Percentiles rank a stretch among this genome's conserved stretches.
Evolutionary conservation across 352 stramenopile species (phyloP).

Genomic region (Pilasporangium apinafurcum): DNA sequence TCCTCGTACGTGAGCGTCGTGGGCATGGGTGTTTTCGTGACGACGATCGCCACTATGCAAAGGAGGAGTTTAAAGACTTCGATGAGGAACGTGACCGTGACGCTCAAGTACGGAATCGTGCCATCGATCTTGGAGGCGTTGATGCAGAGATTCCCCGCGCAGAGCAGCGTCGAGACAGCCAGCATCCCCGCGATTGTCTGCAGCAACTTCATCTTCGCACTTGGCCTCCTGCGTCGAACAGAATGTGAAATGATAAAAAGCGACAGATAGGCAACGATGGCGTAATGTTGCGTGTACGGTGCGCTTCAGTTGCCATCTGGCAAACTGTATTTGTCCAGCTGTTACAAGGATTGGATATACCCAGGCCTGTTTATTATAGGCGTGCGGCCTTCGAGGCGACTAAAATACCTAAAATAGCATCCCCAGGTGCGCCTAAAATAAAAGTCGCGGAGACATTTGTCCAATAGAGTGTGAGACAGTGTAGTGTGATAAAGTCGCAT

Average conservation of each 20-base stretch:
- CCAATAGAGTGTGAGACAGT: no score
- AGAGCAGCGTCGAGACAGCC: conserved; percentile 58
- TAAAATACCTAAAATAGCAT: no score
- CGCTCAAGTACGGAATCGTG: conserved; percentile 76
- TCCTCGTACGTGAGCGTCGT: conserved; percentile 42
- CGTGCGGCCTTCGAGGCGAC: no score
- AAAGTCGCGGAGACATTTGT: no score
- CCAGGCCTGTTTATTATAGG: no score
- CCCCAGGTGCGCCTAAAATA: no score
- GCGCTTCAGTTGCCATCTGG: not conserved
- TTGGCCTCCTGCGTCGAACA: not conserved
- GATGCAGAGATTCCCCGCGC: conserved; percentile 78
- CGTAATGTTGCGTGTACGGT: not conserved
- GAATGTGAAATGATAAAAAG: not conserved
- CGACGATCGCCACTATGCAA: conserved; percentile 32
- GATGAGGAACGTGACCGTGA: conserved; percentile 81
- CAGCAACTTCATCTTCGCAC: conserved; percentile 26
- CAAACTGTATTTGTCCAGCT: no score
- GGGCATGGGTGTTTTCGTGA: conserved; percentile 26
- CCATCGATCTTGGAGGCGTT: conserved; percentile 76
- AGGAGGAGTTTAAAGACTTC: conserved; percentile 76
- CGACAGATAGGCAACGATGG: not conserved
- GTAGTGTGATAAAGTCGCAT: no score
- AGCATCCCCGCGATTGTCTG: conserved; percentile 62
- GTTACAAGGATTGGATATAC: no score